phyloP scores from a whole-genome alignment of 768 basidiomycete genomes.

The Hericium alpestre region DNA sequence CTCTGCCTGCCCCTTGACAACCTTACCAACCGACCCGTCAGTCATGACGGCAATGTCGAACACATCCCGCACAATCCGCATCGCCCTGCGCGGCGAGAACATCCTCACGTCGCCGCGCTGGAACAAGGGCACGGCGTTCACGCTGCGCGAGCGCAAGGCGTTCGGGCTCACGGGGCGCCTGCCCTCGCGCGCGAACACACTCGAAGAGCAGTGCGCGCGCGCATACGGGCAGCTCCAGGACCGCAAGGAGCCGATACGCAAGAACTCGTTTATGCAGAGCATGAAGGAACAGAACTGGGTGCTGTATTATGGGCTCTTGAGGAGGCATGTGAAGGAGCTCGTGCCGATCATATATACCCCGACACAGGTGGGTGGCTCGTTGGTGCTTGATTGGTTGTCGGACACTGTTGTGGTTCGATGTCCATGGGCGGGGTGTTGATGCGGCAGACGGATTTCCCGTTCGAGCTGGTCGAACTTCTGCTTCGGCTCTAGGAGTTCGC shows the following conservation, averaged over 20 bases:
- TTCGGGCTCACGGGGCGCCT: constrained; percentile 46
- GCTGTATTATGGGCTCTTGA: constrained; percentile 58
- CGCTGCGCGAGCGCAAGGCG: constrained; percentile 48
- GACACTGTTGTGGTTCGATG: background rate
- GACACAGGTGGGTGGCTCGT: constrained; percentile 42
- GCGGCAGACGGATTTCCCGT: no score
- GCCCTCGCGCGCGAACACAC: constrained; percentile 30
- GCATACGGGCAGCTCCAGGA: constrained; percentile 55
- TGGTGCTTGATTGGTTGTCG: background rate
- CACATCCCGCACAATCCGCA: no score
- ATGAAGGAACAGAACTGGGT: constrained; percentile 76
- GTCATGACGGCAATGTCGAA: no score
- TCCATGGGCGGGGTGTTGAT: background rate
- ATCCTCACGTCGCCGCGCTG: constrained; percentile 57
- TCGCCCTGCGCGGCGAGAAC: constrained; percentile 51
- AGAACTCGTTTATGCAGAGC: constrained; percentile 71
- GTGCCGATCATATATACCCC: constrained; percentile 75
- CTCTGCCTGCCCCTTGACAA: no score
- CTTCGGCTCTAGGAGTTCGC: no score
- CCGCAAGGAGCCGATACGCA: constrained; percentile 32
- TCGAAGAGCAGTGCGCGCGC: constrained; percentile 67
- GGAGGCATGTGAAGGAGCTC: constrained; percentile 35
- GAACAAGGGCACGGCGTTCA: constrained; percentile 79
- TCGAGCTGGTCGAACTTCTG: no score
- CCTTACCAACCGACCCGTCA: no score